phyloP scores from a whole-genome alignment of 176 grass and related monocot genomes.

The Paspalum vaginatum region DNA sequence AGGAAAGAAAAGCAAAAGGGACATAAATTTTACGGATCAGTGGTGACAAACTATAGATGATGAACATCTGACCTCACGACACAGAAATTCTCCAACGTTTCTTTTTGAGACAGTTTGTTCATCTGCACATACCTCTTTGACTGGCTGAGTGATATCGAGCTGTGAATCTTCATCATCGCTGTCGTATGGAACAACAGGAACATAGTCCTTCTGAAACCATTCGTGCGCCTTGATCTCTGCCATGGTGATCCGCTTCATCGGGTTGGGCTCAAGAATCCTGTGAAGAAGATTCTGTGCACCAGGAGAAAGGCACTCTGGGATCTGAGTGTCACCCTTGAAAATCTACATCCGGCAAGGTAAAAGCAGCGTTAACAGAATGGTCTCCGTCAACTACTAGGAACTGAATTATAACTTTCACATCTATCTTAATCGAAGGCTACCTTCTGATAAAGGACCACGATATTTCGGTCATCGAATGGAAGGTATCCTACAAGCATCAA shows the following conservation, averaged over 20 bases:
- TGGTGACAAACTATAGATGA: neutral
- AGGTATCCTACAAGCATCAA: constrained; percentile 78
- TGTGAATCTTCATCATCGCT: constrained; percentile 60
- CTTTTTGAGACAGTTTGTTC: neutral
- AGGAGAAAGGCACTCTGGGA: constrained; percentile 63
- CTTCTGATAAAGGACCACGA: constrained; percentile 97
- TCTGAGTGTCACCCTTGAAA: constrained; percentile 65
- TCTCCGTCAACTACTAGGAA: neutral
- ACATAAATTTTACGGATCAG: neutral
- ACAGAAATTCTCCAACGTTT: neutral
- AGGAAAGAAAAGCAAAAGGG: constrained; percentile 24
- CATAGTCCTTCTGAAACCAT: constrained; percentile 76
- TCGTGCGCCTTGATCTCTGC: constrained; percentile 64
- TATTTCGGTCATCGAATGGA: constrained; percentile 83
- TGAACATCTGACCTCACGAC: neutral
- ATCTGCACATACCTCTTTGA: constrained; percentile 58
- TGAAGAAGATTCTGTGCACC: constrained; percentile 60
- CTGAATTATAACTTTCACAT: neutral
- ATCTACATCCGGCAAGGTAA: constrained; percentile 53
- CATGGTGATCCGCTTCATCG: constrained; percentile 61
- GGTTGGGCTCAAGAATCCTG: constrained; percentile 80
- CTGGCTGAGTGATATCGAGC: constrained; percentile 31
- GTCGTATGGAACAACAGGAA: constrained; percentile 52
- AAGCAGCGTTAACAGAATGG: neutral
- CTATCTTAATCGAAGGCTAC: constrained; percentile 31